Conservation (phyloP, 148 eudicot species). For the Gaultheria prostrata region DNA sequence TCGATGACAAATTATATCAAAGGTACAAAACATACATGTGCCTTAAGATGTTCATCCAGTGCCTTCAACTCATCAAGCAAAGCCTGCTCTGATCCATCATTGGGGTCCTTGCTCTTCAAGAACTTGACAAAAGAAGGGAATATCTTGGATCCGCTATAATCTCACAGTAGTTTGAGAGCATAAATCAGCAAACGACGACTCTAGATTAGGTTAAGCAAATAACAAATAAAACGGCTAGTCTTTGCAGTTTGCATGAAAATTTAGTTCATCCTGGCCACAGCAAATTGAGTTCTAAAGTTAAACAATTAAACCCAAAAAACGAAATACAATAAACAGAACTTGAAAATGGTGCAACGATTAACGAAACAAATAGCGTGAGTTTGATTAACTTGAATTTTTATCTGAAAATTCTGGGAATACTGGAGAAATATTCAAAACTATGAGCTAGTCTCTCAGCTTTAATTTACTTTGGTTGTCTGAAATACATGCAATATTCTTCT, state of each 20-base stretch:
- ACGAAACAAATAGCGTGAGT: neutral
- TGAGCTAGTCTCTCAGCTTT: neutral
- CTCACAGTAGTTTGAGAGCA: neutral
- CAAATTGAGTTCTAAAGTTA: neutral
- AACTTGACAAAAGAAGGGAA: conserved; percentile 60
- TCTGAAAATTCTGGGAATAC: neutral
- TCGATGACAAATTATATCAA: neutral
- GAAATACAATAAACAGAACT: neutral
- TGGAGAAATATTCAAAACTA: neutral
- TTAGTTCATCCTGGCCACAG: neutral
- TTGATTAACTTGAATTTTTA: neutral
- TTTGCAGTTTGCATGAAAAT: neutral
- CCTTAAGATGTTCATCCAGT: conserved; percentile 76
- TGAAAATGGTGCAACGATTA: neutral
- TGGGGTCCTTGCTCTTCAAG: conserved; percentile 81
- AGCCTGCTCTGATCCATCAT: conserved; percentile 78
- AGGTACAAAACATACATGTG: conserved; percentile 45
- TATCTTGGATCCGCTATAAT: conserved; percentile 69
- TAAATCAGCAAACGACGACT: neutral
- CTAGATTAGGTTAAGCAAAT: neutral
- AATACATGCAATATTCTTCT: neutral
- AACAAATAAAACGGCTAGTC: neutral
- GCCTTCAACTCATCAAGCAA: conserved; percentile 76
- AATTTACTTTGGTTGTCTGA: neutral
- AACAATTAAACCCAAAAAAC: neutral